These are phyloP conservation scores for Blattamonas nauphoetae DNA, from an alignment of 78 protist genomes.

Conservation along the genomic window DNA sequence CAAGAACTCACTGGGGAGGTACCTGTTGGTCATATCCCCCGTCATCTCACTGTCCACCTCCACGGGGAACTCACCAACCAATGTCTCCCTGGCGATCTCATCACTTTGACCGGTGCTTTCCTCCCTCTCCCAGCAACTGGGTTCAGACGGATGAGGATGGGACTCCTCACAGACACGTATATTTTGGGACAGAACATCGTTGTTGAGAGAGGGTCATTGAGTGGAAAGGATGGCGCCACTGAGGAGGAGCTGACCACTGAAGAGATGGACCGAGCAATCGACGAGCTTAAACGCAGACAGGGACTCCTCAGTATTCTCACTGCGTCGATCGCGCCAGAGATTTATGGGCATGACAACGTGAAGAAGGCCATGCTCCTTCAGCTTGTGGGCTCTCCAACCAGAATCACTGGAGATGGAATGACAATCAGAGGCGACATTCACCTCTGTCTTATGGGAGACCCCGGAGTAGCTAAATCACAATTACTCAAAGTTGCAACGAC, in stretches of 20 bases:
- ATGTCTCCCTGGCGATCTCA: conserved; percentile 77
- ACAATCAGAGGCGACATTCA: conserved; percentile 73
- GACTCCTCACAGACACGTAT: conserved; percentile 72
- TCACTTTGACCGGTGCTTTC: conserved; percentile 59
- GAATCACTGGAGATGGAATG: not conserved
- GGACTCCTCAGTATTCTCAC: conserved; percentile 32
- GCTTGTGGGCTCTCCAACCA: conserved; percentile 73
- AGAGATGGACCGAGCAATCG: not conserved
- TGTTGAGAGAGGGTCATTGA: not conserved
- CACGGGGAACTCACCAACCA: conserved; percentile 74
- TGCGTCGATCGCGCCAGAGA: conserved; percentile 93
- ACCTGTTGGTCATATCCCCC: conserved; percentile 94
- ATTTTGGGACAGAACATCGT: conserved; percentile 49
- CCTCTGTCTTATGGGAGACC: conserved; percentile 96
- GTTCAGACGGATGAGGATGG: conserved; percentile 58
- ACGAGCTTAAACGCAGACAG: not conserved
- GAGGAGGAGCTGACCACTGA: not conserved
- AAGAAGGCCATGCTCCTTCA: conserved; percentile 89
- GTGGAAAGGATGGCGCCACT: not conserved
- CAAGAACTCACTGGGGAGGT: conserved; percentile 88
- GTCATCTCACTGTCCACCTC: conserved; percentile 68
- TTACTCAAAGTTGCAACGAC: conserved; percentile 60
- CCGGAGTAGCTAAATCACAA: conserved; percentile 99
- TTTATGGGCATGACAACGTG: conserved; percentile 90
- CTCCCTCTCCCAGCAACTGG: conserved; percentile 61